Percentiles rank a stretch among this genome's conserved stretches.
Conservation (phyloP, 2,329 filamentous ascomycete species). For the Septoria petroselini region DNA sequence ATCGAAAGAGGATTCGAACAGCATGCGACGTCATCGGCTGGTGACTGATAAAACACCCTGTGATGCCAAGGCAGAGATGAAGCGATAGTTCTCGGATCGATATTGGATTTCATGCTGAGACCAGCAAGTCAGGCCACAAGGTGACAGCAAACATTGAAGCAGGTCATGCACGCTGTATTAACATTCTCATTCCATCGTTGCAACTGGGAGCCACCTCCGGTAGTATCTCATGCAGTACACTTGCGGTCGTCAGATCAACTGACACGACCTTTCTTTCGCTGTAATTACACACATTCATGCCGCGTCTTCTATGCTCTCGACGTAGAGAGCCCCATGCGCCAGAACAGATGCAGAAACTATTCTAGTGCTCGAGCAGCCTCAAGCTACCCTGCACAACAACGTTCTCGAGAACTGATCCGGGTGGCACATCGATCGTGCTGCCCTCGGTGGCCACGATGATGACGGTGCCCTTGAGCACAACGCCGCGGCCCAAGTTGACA, state of each 20-base stretch:
- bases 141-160: not conserved
- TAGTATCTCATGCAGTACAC: conserved; percentile 14
- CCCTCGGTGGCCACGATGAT: conserved; percentile 98
- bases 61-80: too few relatives aligned
- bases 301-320: conserved; percentile 14
- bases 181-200: conserved; percentile 13
- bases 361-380: conserved; percentile 65
- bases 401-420: conserved; percentile 95
- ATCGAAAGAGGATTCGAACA: too few relatives aligned
- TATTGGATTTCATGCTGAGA: too few relatives aligned
- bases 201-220: conserved; percentile 13
- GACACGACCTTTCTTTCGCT: conserved; percentile 14
- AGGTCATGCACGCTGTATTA: not conserved
- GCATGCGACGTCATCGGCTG: too few relatives aligned
- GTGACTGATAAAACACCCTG: too few relatives aligned
- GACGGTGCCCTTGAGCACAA: conserved; percentile 95
- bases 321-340: conserved; percentile 9
- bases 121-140: not conserved
- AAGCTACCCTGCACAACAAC: conserved; percentile 98
- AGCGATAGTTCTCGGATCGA: too few relatives aligned
- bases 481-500: conserved; percentile 92
- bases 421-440: conserved; percentile 95
- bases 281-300: conserved; percentile 9
- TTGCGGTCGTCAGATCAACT: conserved; percentile 16
- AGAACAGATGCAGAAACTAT: conserved; percentile 7